Evolutionary conservation across 306 rosid species (phyloP).

Genomic region (Cucurbita moschata): DNA sequence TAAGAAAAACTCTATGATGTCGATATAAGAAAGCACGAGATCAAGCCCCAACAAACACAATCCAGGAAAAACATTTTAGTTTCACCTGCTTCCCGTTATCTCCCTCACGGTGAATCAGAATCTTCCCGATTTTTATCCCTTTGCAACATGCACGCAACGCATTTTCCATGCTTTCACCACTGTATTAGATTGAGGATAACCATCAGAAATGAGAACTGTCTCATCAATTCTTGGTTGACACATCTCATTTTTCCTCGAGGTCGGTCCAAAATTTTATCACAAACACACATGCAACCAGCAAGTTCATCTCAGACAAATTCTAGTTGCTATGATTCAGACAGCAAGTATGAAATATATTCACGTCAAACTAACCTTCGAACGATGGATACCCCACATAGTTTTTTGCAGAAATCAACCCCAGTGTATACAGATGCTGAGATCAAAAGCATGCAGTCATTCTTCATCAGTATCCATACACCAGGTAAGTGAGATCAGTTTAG

Average conservation of each 20-base stretch:
- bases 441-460: neutral
- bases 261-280: neutral
- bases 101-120: constrained; percentile 93
- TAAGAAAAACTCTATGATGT: neutral
- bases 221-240: neutral
- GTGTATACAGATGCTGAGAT: constrained; percentile 72
- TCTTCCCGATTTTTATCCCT: constrained; percentile 96
- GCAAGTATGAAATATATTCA: constrained; percentile 27
- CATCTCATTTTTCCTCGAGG: neutral
- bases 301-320: neutral
- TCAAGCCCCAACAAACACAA: neutral
- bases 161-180: constrained; percentile 99
- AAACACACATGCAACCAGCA: neutral
- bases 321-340: neutral
- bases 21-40: neutral
- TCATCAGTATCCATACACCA: neutral
- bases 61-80: neutral
- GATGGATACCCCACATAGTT: constrained; percentile 89
- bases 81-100: constrained; percentile 85
- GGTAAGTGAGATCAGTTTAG: neutral
- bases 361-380: constrained; percentile 76
- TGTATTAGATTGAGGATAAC: constrained; percentile 10
- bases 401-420: constrained; percentile 98
- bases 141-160: constrained; percentile 97
- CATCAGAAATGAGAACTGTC: neutral